Conservation (phyloP, 2,329 filamentous ascomycete genomes). For the Fusarium nygamai region DNA sequence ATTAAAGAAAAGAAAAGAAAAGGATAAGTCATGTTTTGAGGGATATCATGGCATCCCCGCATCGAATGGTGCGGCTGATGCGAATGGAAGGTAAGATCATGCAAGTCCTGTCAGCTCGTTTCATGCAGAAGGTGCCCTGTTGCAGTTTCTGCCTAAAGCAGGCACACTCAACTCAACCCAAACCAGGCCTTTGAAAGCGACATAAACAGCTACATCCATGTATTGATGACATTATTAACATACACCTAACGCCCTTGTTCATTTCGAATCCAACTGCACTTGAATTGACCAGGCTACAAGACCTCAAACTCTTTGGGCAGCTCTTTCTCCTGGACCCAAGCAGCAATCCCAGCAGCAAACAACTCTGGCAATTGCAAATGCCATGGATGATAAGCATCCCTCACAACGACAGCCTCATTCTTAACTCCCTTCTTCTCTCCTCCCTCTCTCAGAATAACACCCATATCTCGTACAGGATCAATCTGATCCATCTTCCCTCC, state of each 20-base stretch:
- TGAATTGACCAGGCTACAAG: not conserved
- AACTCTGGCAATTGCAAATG: conserved; percentile 25
- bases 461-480: conserved; percentile 8
- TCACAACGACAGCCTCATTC: conserved; percentile 24
- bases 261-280: not conserved
- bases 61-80: not conserved
- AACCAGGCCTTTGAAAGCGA: not conserved
- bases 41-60: not conserved
- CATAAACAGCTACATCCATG: not conserved
- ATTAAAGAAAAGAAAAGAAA: not conserved
- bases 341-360: conserved; percentile 18
- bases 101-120: not conserved
- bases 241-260: too few relatives aligned
- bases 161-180: not conserved
- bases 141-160: not conserved
- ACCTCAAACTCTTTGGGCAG: conserved; percentile 6
- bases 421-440: not conserved
- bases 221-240: not conserved
- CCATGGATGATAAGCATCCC: conserved; percentile 23
- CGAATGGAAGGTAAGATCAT: not conserved
- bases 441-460: not conserved
- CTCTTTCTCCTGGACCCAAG: not conserved
- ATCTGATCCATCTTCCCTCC: conserved; percentile 29
- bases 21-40: not conserved
- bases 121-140: not conserved